Evolutionary conservation across 352 stramenopile species (phyloP), one percentile per base, ranked within the genome.

Genomic region (Phytopythium kandeliae): DNA sequence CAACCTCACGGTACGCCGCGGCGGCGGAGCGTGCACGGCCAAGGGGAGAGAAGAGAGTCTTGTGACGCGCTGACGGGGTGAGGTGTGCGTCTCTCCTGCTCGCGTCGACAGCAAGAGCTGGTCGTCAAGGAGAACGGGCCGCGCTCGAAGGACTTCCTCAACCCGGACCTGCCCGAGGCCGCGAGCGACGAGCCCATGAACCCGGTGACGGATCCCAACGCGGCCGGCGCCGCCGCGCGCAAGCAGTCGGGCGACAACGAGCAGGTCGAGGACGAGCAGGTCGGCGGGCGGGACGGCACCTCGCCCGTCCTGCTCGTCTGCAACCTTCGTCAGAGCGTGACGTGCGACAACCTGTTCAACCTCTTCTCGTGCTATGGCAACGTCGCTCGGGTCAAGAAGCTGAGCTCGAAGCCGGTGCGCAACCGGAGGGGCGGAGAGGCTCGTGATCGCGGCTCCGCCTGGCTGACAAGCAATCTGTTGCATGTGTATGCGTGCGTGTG

Each of bases 351-450:
- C 22, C 40, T 86, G 2, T 86, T 86, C 69, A 82, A 86, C 45
- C 51, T 86, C 16, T 86, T 86, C 28, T 86, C 75, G 19, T 86
- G 72, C 48, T 86, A 86, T 33, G 75, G 75, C 19, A 85, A 86
- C 57, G 71, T 86, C 7, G 53, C 62, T 11, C 75, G 72, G 31
- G 52, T 86, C 47, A 85, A 85, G 63, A 85, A 81, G 45, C 62
- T 86, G 28, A 68, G 55, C 19, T 60, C 51, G 26, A 86, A 86
- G 45, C 59, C 68, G 6, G 68, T 76, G 26, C 28, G 28, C 9
- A 9, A 9, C 4, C 9, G 28, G 28, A 4, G 4, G 28, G 4
- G 28, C 9, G 28, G 22, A 15, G n/a, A 42, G 19, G 28, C 28
- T 31, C 13, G 3, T n/a, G n/a, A n/a, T n/a, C n/a, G n/a, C n/a